phyloP scores from a whole-genome alignment of 2,329 filamentous ascomycete genomes.

The Pseudogymnoascus sp. region DNA sequence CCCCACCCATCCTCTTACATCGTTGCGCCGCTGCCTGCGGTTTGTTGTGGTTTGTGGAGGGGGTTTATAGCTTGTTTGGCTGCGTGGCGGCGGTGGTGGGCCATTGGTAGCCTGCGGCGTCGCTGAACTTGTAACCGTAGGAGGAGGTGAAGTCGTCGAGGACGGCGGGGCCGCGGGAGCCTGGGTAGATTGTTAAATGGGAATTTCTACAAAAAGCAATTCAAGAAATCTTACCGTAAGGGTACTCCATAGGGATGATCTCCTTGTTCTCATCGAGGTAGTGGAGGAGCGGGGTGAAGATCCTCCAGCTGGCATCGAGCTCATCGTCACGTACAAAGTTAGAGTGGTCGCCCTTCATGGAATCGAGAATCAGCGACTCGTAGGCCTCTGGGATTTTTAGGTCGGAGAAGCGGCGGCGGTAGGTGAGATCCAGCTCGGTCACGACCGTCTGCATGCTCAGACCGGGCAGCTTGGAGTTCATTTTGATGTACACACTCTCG shows the following conservation, averaged over 20 bases:
- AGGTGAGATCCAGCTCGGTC: slow-evolving; percentile 95
- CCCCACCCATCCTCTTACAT: background rate
- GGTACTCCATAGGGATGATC: slow-evolving; percentile 98
- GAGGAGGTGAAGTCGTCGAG: slow-evolving; percentile 97
- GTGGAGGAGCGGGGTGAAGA: slow-evolving; percentile 94
- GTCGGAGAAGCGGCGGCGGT: slow-evolving; percentile 96
- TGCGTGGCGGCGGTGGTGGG: slow-evolving; percentile 61
- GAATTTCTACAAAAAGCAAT: background rate
- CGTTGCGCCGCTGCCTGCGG: background rate
- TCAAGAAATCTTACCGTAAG: slow-evolving; percentile 65
- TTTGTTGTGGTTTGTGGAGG: background rate
- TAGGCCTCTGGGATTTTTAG: slow-evolving; percentile 99
- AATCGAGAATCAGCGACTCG: slow-evolving; percentile 93
- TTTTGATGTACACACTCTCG: slow-evolving; percentile 99
- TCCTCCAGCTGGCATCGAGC: slow-evolving; percentile 94
- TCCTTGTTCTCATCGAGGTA: slow-evolving; percentile 99
- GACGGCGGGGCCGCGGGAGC: slow-evolving; percentile 90
- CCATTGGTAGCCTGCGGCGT: slow-evolving; percentile 94
- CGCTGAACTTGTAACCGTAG: slow-evolving; percentile 98
- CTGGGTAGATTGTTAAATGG: slow-evolving; percentile 37
- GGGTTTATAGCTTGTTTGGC: slow-evolving; percentile 70
- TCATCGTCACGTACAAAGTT: slow-evolving; percentile 98
- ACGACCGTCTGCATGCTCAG: slow-evolving; percentile 99
- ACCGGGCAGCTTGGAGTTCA: slow-evolving; percentile 99
- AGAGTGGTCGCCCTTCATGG: slow-evolving; percentile 97